A percentile compares a stretch with the other conserved stretches of the same genome.
These are phyloP conservation scores for Aspergillus egyptiacus DNA, from an alignment of 495 filamentous ascomycete species.

Conservation along the genomic window DNA sequence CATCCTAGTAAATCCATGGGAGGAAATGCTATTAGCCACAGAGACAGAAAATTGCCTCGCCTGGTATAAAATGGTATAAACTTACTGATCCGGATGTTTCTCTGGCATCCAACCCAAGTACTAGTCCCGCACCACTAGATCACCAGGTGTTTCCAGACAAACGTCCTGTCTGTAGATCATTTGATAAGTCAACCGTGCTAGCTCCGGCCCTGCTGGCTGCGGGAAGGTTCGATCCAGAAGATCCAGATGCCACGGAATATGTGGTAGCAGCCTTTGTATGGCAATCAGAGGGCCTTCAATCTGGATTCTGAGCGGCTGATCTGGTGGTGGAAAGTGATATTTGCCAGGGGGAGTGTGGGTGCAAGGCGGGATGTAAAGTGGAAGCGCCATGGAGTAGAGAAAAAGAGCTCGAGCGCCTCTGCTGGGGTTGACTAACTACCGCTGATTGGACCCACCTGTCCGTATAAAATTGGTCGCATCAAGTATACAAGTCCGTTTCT, in stretches of 20 bases:
- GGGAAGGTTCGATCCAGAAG: constrained; percentile 17
- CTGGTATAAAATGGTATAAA: not conserved
- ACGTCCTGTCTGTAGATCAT: constrained; percentile 22
- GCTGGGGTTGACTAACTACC: no score
- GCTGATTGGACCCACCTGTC: no score
- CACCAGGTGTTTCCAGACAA: constrained; percentile 7
- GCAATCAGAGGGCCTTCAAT: constrained; percentile 27
- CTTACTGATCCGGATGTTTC: constrained; percentile 11
- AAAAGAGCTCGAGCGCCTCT: no score
- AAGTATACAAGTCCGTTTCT: no score
- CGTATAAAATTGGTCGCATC: no score
- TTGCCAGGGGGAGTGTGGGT: constrained; percentile 16
- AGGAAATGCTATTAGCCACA: not conserved
- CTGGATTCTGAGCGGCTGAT: constrained; percentile 25
- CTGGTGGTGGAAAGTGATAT: constrained; percentile 19
- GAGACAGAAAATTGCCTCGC: not conserved
- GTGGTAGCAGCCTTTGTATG: constrained; percentile 24
- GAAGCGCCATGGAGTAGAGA: constrained; percentile 20
- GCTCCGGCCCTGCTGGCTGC: constrained; percentile 22
- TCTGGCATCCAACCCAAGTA: constrained; percentile 25
- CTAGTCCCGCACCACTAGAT: constrained; percentile 28
- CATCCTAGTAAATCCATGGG: constrained; percentile 9
- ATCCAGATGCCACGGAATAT: constrained; percentile 19
- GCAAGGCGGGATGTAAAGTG: constrained; percentile 20
- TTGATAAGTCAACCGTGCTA: constrained; percentile 25